These are phyloP conservation scores for Mrakia blollopis DNA, from an alignment of 768 basidiomycete species.

Conservation along the genomic window DNA sequence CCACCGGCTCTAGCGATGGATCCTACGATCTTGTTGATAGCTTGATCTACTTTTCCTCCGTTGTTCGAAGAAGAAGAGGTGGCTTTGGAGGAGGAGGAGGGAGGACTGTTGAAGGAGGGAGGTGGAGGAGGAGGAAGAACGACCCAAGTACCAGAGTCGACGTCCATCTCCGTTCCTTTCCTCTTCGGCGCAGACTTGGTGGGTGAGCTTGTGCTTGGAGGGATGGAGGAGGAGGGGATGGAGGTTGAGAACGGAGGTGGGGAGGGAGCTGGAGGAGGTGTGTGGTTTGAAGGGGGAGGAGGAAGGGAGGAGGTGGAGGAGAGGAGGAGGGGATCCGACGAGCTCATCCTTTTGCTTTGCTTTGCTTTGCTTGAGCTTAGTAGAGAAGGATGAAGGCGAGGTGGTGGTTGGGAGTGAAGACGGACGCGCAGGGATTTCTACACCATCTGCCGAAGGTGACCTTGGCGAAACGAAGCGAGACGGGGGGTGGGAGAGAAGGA, in stretches of 20 bases:
- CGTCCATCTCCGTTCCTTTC: slow-evolving; percentile 1
- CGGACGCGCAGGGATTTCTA: background rate
- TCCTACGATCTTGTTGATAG: background rate
- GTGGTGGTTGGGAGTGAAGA: background rate
- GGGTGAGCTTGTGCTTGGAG: background rate
- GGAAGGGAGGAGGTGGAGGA: background rate
- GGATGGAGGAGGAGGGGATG: background rate
- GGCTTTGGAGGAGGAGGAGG: background rate
- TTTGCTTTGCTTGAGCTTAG: no score
- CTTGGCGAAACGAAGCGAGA: background rate
- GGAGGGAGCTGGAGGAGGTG: background rate
- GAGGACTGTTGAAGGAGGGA: background rate
- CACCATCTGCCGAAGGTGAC: background rate
- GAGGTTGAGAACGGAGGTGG: background rate
- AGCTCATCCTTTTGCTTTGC: no score
- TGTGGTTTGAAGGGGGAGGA: background rate
- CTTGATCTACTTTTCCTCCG: background rate
- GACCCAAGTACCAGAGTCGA: background rate
- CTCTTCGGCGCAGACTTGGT: background rate
- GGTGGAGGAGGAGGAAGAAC: background rate
- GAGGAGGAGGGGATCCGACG: background rate
- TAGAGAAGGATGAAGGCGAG: no score
- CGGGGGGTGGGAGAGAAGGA: background rate
- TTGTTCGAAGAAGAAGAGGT: background rate
- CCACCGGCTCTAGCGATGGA: background rate